A percentile compares a stretch with the other conserved stretches of the same genome.
Conservation (phyloP, 2,329 filamentous ascomycete genomes). For the Penicillium concentricum region DNA sequence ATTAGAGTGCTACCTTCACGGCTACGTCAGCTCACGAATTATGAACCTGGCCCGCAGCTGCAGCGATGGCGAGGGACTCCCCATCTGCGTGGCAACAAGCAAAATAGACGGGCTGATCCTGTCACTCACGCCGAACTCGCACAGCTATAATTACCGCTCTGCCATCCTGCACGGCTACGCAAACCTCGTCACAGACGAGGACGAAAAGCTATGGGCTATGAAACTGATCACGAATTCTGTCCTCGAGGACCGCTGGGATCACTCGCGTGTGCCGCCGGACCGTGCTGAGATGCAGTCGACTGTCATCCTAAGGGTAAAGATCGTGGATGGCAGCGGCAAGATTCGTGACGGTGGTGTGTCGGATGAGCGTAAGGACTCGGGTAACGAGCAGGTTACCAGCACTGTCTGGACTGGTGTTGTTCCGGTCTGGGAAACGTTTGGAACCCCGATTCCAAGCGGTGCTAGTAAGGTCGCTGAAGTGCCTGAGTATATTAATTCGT, state of each 20-base stretch:
- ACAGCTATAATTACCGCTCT: constrained; percentile 85
- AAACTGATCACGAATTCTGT: constrained; percentile 73
- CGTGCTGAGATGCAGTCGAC: constrained; percentile 73
- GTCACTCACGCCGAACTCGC: constrained; percentile 73
- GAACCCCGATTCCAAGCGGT: constrained; percentile 60
- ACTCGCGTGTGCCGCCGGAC: constrained; percentile 69
- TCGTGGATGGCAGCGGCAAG: constrained; percentile 74
- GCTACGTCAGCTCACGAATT: constrained; percentile 76
- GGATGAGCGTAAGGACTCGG: constrained; percentile 59
- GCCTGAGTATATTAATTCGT: constrained; percentile 61
- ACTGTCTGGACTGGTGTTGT: constrained; percentile 62
- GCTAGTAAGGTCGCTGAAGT: constrained; percentile 60
- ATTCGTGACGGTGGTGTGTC: constrained; percentile 63
- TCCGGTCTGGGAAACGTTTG: constrained; percentile 63
- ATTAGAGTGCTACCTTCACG: constrained; percentile 77
- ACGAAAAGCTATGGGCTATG: constrained; percentile 78
- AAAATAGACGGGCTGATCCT: constrained; percentile 79
- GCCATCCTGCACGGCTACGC: constrained; percentile 76
- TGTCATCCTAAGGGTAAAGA: constrained; percentile 65
- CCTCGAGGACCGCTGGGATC: constrained; percentile 66
- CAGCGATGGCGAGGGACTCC: constrained; percentile 55
- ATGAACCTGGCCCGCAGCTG: constrained; percentile 61
- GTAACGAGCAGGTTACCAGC: constrained; percentile 46
- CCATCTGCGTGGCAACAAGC: constrained; percentile 70
- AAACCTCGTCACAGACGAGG: constrained; percentile 61